Percentiles rank a stretch among this genome's conserved stretches.
Evolutionary conservation across 2,329 filamentous ascomycete species (phyloP).

Genomic region (Macrophomina tecta): DNA sequence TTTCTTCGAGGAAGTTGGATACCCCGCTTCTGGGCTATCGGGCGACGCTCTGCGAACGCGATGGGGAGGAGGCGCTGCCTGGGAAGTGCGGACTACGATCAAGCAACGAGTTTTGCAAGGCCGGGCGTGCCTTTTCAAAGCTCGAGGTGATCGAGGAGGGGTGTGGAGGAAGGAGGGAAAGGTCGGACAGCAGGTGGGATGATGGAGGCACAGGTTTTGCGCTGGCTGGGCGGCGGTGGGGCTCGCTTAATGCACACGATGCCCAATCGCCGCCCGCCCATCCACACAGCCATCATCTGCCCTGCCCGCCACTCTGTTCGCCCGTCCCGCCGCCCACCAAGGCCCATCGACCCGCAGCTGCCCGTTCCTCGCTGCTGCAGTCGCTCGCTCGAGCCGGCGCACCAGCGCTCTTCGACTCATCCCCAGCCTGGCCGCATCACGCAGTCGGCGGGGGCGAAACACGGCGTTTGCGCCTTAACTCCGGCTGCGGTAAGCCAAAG

Average conservation of each 20-base stretch:
- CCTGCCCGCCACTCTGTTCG: constrained; percentile 11
- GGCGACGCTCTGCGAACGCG: constrained; percentile 23
- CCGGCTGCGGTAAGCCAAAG: constrained; percentile 10
- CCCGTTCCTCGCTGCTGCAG: not conserved
- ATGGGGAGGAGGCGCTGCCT: constrained; percentile 17
- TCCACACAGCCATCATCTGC: constrained; percentile 11
- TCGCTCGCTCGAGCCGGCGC: not conserved
- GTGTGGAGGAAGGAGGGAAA: constrained; percentile 21
- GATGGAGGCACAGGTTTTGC: constrained; percentile 28
- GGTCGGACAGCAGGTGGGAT: constrained; percentile 28
- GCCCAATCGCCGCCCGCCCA: constrained; percentile 10
- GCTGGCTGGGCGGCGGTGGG: constrained; percentile 27
- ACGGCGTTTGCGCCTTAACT: constrained; percentile 19
- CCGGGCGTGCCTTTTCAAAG: constrained; percentile 27
- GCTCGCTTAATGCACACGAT: constrained; percentile 24
- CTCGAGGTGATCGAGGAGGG: constrained; percentile 25
- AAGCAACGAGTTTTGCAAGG: constrained; percentile 24
- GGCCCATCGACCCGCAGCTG: not conserved
- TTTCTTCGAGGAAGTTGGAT: constrained; percentile 16
- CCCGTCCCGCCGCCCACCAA: not conserved
- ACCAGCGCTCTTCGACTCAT: not conserved
- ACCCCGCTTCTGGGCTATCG: constrained; percentile 27
- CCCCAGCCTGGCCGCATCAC: not conserved
- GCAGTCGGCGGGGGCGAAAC: not conserved
- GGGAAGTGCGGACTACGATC: constrained; percentile 11